Evolutionary conservation across 1,284 basidiomycete species (phyloP).

Genomic region (Meira nashicola): DNA sequence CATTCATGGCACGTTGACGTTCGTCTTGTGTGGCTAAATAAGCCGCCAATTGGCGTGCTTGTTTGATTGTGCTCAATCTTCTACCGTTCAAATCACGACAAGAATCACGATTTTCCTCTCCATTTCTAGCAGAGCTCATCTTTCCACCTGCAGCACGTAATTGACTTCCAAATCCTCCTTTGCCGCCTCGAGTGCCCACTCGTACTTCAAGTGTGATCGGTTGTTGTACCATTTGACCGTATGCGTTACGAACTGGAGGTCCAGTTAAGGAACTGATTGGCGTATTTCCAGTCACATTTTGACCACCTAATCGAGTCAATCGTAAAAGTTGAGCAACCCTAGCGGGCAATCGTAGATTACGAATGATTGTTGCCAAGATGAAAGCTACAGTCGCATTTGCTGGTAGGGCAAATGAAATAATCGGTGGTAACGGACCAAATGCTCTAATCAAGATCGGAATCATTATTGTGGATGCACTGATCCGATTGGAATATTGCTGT

Average conservation of each 20-base stretch:
- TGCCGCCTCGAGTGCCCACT: constrained; percentile 66
- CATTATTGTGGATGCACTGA: neutral
- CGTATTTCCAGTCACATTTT: neutral
- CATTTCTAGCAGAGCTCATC: constrained; percentile 69
- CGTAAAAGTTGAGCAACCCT: neutral
- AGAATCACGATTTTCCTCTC: constrained; percentile 77
- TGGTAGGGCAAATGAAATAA: constrained; percentile 11
- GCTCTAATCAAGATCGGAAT: constrained; percentile 11
- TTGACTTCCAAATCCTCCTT: constrained; percentile 95
- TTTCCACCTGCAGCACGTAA: constrained; percentile 91
- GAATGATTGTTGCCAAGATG: neutral
- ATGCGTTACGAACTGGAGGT: neutral
- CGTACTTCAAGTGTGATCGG: constrained; percentile 28
- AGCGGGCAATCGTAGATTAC: neutral
- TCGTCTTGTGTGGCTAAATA: constrained; percentile 80
- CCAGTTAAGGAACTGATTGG: neutral
- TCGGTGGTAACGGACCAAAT: constrained; percentile 11
- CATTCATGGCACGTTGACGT: constrained; percentile 64
- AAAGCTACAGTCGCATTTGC: neutral
- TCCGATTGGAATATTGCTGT: no score
- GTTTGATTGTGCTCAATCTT: constrained; percentile 85
- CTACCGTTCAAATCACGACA: constrained; percentile 89
- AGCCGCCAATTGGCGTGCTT: constrained; percentile 88
- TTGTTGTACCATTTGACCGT: neutral
- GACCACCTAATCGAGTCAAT: neutral